Evolutionary conservation across 2,329 filamentous ascomycete species (phyloP).

Genomic region (Rhynchosporium graminicola): DNA sequence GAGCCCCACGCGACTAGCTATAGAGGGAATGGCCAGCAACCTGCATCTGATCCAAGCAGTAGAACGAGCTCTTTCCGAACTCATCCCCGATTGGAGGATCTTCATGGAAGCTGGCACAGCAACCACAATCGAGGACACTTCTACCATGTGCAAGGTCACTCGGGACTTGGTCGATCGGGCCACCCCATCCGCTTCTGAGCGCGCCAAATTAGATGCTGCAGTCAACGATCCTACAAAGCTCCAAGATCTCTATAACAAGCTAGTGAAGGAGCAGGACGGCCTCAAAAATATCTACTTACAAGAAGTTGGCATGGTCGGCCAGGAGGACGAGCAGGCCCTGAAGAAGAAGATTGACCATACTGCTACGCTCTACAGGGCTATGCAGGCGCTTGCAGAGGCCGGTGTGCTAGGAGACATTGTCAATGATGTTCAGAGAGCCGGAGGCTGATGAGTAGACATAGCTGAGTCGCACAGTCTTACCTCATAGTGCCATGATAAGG

Average conservation of each 20-base stretch:
- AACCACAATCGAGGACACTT: conserved; percentile 19
- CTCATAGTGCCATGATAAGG: background rate
- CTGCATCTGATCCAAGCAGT: conserved; percentile 46
- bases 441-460: background rate
- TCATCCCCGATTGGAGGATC: conserved; percentile 47
- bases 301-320: conserved; percentile 49
- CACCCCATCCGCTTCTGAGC: background rate
- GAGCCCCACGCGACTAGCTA: conserved; percentile 54
- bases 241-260: conserved; percentile 43
- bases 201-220: conserved; percentile 23
- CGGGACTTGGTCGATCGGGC: conserved; percentile 3
- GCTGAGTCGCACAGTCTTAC: background rate
- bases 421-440: conserved; percentile 7
- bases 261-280: conserved; percentile 46
- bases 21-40: conserved; percentile 45
- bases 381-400: conserved; percentile 68
- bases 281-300: conserved; percentile 50
- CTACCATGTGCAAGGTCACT: conserved; percentile 1
- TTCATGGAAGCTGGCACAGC: conserved; percentile 35
- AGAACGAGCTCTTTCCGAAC: conserved; percentile 42
- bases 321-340: conserved; percentile 54
- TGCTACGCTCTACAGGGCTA: conserved; percentile 67
- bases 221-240: conserved; percentile 34
- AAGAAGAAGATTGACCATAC: conserved; percentile 68
- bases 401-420: conserved; percentile 55